Evolutionary conservation across 768 basidiomycete genomes (phyloP).

Genomic region (Leccinellum rugosiceps): DNA sequence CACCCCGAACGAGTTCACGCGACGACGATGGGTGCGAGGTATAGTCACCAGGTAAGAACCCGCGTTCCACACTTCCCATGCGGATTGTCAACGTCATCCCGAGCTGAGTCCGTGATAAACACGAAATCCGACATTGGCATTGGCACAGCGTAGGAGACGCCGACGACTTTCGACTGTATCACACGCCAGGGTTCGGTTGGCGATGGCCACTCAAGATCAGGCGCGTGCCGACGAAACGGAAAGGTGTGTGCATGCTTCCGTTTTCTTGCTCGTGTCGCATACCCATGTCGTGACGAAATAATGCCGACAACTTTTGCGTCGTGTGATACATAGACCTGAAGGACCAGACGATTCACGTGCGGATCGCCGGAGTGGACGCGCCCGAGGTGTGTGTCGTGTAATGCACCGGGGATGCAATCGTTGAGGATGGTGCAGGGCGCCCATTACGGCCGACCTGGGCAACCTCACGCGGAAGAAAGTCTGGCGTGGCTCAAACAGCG

Average conservation of each 20-base stretch:
- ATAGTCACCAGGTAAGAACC: conserved; percentile 72
- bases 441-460: conserved; percentile 81
- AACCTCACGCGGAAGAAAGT: conserved; percentile 73
- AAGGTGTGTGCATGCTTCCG: conserved; percentile 41
- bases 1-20: conserved; percentile 55
- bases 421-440: conserved; percentile 46
- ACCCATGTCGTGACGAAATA: not conserved
- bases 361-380: conserved; percentile 89
- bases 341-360: conserved; percentile 79
- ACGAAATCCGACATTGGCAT: not conserved
- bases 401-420: not conserved
- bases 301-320: not conserved
- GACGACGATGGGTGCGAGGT: conserved; percentile 71
- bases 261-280: not conserved
- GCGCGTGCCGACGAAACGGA: conserved; percentile 51
- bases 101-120: not conserved
- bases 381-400: conserved; percentile 61
- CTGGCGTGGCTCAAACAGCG: conserved; percentile 63
- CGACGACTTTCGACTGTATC: conserved; percentile 84
- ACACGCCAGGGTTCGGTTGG: conserved; percentile 78
- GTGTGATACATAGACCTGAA: conserved; percentile 59
- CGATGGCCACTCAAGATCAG: conserved; percentile 71
- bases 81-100: not conserved
- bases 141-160: conserved; percentile 70
- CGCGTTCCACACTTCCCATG: not conserved